These are phyloP conservation scores for Cenchrus fungigraminus DNA, from an alignment of 176 grass and related monocot species.

Conservation along the genomic window DNA sequence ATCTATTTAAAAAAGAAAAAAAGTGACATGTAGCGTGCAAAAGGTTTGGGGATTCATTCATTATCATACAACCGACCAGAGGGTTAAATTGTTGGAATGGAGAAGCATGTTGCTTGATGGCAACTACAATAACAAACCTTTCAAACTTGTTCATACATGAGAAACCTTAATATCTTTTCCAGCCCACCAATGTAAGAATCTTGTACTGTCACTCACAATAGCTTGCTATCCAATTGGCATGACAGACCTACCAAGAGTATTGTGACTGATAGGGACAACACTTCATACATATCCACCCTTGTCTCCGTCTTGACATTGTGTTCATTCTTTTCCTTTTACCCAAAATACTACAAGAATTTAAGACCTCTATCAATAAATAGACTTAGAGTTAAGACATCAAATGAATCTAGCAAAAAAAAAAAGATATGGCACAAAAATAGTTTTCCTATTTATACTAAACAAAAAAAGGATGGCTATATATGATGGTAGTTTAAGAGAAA, in stretches of 20 bases:
- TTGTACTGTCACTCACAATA: conserved; percentile 14
- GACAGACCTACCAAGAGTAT: conserved; percentile 24
- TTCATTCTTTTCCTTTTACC: not conserved
- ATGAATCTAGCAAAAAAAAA: not conserved
- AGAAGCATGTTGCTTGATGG: not conserved
- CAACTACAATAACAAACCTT: not conserved
- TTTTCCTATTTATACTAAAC: too few species aligned
- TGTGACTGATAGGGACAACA: conserved; percentile 28
- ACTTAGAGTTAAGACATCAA: not conserved
- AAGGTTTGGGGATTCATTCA: not conserved
- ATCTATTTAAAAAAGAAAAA: not conserved
- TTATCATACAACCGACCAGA: too few species aligned
- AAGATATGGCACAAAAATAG: too few species aligned
- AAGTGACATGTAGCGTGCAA: not conserved
- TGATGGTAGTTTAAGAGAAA: not conserved
- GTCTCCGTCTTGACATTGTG: not conserved
- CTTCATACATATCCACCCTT: not conserved
- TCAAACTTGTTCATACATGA: not conserved
- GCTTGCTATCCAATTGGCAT: conserved; percentile 20
- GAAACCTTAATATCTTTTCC: not conserved
- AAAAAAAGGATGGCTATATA: too few species aligned
- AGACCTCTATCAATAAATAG: not conserved
- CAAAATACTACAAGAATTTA: too few species aligned
- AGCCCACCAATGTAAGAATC: not conserved
- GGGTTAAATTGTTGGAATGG: not conserved